A percentile compares a stretch with the other conserved stretches of the same genome.
These are phyloP conservation scores for Polytrichum commune DNA, from an alignment of 225 moss, liverwort and hornwort species.

Conservation along the genomic window DNA sequence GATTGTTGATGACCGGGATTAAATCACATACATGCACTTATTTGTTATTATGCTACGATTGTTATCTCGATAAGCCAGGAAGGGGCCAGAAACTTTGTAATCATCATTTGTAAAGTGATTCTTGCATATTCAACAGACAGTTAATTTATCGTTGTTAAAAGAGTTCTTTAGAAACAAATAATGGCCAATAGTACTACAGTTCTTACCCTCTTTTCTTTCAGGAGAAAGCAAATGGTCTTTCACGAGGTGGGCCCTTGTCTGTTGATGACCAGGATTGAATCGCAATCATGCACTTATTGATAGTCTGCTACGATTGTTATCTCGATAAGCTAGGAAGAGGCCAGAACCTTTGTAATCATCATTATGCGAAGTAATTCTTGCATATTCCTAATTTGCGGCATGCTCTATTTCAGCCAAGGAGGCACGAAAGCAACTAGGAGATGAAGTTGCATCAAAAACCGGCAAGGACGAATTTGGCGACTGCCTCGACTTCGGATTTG, in stretches of 20 bases:
- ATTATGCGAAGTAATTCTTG: background rate
- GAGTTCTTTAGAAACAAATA: too few relatives aligned
- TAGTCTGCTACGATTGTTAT: background rate
- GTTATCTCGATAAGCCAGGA: background rate
- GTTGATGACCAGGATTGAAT: background rate
- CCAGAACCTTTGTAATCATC: conserved; percentile 10
- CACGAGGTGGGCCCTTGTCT: background rate
- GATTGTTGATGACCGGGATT: background rate
- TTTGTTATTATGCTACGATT: background rate
- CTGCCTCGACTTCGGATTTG: conserved; percentile 75
- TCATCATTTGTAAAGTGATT: conserved; percentile 2
- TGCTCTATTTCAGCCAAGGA: conserved; percentile 33
- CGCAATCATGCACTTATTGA: background rate
- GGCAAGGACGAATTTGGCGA: conserved; percentile 81
- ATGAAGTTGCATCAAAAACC: conserved; percentile 58
- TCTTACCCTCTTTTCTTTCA: background rate
- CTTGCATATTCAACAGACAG: background rate
- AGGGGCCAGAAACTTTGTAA: background rate
- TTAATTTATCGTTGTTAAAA: too few relatives aligned
- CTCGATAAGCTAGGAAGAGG: background rate
- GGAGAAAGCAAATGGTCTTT: too few relatives aligned
- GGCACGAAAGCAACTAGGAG: conserved; percentile 45
- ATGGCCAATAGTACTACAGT: too few relatives aligned
- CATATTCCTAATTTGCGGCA: background rate
- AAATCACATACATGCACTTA: background rate